phyloP scores from a whole-genome alignment of 2,329 filamentous ascomycete genomes.

The Blastomyces emzantsi region DNA sequence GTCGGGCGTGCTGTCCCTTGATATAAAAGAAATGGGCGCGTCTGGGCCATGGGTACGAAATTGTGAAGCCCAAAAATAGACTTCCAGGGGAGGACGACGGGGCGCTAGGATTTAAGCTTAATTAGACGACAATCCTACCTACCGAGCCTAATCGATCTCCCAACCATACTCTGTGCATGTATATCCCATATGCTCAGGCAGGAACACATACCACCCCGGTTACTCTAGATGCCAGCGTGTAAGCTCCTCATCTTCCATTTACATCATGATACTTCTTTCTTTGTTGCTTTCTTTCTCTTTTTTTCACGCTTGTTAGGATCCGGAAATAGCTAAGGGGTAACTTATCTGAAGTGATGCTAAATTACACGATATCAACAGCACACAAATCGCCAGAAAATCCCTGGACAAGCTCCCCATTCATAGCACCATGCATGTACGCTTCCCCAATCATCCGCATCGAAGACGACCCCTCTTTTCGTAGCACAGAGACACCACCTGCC shows the following conservation, averaged over 20 bases:
- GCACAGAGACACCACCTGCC: constrained; percentile 12
- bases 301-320: too few relatives aligned
- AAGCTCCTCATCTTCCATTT: background rate
- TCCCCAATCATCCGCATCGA: constrained; percentile 13
- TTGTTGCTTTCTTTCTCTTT: background rate
- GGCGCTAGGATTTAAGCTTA: background rate
- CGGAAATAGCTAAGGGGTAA: background rate
- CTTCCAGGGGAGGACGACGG: background rate
- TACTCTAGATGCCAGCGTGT: too few relatives aligned
- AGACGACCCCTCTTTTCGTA: constrained; percentile 8
- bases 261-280: background rate
- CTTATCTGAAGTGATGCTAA: too few relatives aligned
- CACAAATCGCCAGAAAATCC: constrained; percentile 4
- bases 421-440: constrained; percentile 16
- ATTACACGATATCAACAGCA: constrained; percentile 6
- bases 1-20: background rate
- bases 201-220: background rate
- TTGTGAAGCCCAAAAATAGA: background rate
- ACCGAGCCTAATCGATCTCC: background rate
- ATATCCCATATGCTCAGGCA: background rate
- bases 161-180: too few relatives aligned
- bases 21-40: background rate
- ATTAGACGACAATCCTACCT: constrained; percentile 2
- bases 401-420: constrained; percentile 14
- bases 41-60: background rate